These are phyloP conservation scores for Rhodomyrtus psidioides DNA, from an alignment of 441 rosid genomes.

Conservation along the genomic window DNA sequence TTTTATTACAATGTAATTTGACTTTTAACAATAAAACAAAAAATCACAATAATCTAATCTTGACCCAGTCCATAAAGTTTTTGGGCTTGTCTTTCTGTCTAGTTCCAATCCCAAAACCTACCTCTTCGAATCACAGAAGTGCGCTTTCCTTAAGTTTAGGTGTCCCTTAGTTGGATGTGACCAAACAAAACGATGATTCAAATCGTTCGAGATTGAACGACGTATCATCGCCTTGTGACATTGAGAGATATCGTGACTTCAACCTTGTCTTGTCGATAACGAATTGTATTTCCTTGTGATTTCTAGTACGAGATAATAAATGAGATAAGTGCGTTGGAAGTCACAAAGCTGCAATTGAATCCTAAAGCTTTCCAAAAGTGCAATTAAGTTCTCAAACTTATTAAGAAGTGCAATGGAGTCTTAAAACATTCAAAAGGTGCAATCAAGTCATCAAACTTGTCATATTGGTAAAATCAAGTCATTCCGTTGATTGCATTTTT, in stretches of 20 bases:
- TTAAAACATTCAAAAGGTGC: no score
- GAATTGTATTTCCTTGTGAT: background rate
- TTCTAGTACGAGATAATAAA: background rate
- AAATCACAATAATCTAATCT: background rate
- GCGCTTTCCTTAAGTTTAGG: background rate
- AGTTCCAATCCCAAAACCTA: background rate
- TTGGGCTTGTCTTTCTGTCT: background rate
- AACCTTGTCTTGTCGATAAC: background rate
- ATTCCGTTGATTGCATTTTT: no score
- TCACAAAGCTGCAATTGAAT: no score
- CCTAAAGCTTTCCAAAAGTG: no score
- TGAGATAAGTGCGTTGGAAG: no score
- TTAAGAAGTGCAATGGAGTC: no score
- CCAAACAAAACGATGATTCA: background rate
- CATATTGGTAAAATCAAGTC: no score
- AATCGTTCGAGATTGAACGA: background rate
- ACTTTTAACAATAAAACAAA: background rate
- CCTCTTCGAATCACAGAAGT: background rate
- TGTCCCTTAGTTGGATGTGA: background rate
- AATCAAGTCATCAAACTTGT: no score
- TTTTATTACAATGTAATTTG: no score
- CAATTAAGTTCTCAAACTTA: no score
- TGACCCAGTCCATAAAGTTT: background rate
- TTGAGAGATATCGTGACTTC: background rate
- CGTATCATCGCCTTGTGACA: background rate